These are phyloP conservation scores for Cryphonectria japonica DNA, from an alignment of 2,329 filamentous ascomycete species.

Conservation along the genomic window DNA sequence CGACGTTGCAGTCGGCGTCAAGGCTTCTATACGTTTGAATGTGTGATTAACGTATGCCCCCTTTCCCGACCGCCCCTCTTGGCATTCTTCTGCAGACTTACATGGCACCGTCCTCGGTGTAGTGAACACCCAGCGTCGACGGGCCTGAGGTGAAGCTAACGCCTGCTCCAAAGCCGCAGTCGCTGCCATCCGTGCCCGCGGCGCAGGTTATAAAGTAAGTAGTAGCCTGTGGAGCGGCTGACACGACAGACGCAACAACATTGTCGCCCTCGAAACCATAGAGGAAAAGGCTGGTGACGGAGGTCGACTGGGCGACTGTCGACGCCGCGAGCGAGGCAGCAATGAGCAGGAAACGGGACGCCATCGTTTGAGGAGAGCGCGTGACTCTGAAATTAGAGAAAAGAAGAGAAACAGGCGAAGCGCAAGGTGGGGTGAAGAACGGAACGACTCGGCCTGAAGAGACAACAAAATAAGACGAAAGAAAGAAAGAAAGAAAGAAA, in stretches of 20 bases:
- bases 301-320: constrained; percentile 23
- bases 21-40: neutral
- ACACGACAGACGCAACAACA: constrained; percentile 24
- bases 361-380: neutral
- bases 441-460: neutral
- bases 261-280: constrained; percentile 27
- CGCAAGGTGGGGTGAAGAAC: neutral
- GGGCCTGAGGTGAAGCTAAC: constrained; percentile 18
- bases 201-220: constrained; percentile 22
- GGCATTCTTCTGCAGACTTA: neutral
- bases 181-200: constrained; percentile 22
- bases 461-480: neutral
- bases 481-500: neutral
- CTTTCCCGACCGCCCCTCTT: neutral
- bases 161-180: constrained; percentile 26
- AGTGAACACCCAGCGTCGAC: constrained; percentile 16
- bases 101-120: constrained; percentile 18
- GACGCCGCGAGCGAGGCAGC: constrained; percentile 16
- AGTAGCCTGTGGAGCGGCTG: constrained; percentile 19
- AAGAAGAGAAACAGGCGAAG: neutral
- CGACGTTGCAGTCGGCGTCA: constrained; percentile 17
- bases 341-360: constrained; percentile 1
- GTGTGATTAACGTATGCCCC: neutral
- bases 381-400: neutral
- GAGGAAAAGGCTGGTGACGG: constrained; percentile 26